Evolutionary conservation across 202 grass and related monocot species (phyloP).

Genomic region (Alloteropsis angusta): DNA sequence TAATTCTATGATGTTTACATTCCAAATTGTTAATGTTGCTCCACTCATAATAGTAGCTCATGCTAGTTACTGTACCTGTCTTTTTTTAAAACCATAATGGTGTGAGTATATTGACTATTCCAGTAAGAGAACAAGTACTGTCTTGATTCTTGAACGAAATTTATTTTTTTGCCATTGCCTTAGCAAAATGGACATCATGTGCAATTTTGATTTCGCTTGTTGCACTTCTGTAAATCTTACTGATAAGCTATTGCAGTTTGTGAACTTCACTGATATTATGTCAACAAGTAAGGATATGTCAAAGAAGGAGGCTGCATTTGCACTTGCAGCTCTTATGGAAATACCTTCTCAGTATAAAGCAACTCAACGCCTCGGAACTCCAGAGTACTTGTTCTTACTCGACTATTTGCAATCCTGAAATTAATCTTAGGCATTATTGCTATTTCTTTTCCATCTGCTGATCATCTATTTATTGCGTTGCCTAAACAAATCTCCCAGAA

Average conservation of each 20-base stretch:
- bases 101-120: neutral
- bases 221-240: neutral
- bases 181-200: slow-evolving; percentile 14
- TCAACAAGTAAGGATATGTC: slow-evolving; percentile 54
- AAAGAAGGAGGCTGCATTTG: slow-evolving; percentile 88
- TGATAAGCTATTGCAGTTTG: slow-evolving; percentile 56
- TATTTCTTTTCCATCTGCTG: neutral
- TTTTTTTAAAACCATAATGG: neutral
- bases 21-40: neutral
- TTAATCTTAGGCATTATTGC: neutral
- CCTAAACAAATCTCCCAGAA: slow-evolving; percentile 18
- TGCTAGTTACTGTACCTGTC: neutral
- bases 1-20: slow-evolving; percentile 7
- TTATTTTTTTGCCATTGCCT: neutral
- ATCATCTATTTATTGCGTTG: neutral
- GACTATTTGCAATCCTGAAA: neutral
- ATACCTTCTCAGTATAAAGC: slow-evolving; percentile 78
- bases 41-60: neutral
- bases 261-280: slow-evolving; percentile 94
- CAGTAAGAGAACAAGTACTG: neutral
- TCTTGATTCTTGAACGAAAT: neutral
- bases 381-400: slow-evolving; percentile 37
- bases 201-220: neutral
- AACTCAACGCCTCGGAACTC: slow-evolving; percentile 44
- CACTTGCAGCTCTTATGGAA: slow-evolving; percentile 88